Evolutionary conservation across 208 protist species (phyloP).

Genomic region (Strigomonas culicis): DNA sequence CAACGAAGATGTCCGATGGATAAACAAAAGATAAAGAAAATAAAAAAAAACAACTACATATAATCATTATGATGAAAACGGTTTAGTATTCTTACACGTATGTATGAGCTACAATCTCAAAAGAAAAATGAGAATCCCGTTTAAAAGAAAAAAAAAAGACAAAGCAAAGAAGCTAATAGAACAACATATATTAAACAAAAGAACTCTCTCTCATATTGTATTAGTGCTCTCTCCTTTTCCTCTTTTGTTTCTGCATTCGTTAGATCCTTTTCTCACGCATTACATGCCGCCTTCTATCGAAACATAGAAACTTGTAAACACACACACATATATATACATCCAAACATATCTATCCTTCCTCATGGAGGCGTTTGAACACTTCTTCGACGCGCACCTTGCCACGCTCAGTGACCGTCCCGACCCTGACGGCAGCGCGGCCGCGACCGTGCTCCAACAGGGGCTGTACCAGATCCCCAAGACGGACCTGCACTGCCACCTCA

Average conservation of each 20-base stretch:
- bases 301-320: too few relatives aligned
- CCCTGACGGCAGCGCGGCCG: too few relatives aligned
- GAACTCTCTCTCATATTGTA: neutral
- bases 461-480: constrained; percentile 37
- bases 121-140: constrained; percentile 11
- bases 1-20: neutral
- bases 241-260: constrained; percentile 13
- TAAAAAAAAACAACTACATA: neutral
- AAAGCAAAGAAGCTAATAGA: constrained; percentile 13
- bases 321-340: neutral
- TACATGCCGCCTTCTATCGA: neutral
- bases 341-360: neutral
- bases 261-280: neutral
- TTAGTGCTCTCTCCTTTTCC: neutral
- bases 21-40: constrained; percentile 12
- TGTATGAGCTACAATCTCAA: constrained; percentile 3
- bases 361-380: constrained; percentile 1
- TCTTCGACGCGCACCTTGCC: neutral
- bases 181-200: constrained; percentile 3
- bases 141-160: constrained; percentile 6
- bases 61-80: neutral
- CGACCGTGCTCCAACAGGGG: neutral
- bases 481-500: constrained; percentile 75
- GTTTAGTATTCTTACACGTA: constrained; percentile 1
- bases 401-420: too few relatives aligned